Evolutionary conservation across 2,329 filamentous ascomycete species (phyloP).

Genomic region (Beauveria scarabaeidicola): DNA sequence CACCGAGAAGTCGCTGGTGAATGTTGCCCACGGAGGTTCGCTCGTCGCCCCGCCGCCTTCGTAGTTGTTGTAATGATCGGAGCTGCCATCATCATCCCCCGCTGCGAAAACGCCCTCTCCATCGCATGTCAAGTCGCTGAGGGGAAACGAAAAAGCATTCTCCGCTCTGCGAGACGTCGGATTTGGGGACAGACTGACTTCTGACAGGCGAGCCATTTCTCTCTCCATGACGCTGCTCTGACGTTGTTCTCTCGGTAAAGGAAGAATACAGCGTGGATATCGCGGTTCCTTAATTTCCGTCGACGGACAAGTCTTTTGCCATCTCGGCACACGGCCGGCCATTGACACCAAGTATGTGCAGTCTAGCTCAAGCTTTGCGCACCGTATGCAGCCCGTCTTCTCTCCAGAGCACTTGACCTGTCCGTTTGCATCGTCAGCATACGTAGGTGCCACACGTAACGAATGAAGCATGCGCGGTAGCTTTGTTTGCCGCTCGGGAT

Average conservation of each 20-base stretch:
- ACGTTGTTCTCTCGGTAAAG: background rate
- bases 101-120: background rate
- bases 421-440: background rate
- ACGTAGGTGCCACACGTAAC: background rate
- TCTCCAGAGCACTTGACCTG: background rate
- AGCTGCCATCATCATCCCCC: background rate
- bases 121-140: background rate
- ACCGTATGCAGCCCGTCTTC: background rate
- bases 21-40: background rate
- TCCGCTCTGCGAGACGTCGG: background rate
- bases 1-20: background rate
- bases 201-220: background rate
- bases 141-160: background rate
- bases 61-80: background rate
- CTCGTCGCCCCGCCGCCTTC: background rate
- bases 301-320: background rate
- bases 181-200: background rate
- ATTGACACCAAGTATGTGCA: background rate
- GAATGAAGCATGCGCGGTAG: background rate
- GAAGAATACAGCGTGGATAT: background rate
- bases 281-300: background rate
- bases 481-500: background rate
- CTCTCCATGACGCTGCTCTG: background rate
- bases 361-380: background rate
- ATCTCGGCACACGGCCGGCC: background rate